Percentiles rank a stretch among this genome's conserved stretches.
These are phyloP conservation scores for Ascochyta lentis DNA, from an alignment of 2,329 filamentous ascomycete genomes.

Conservation along the genomic window DNA sequence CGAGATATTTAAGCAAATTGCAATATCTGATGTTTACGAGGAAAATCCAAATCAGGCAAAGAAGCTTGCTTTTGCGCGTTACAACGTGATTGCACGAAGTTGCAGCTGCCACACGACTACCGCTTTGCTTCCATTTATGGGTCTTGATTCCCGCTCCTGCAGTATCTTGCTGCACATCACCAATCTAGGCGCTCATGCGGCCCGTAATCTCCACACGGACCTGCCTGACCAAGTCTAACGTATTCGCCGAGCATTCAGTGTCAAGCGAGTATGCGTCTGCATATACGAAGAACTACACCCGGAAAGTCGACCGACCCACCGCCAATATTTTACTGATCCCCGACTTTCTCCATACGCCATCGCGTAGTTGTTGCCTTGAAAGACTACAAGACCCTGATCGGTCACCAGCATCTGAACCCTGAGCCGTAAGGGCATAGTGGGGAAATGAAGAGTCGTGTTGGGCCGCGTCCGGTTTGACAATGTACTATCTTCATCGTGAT, in stretches of 20 bases:
- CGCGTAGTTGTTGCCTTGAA: not conserved
- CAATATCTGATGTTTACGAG: constrained; percentile 2
- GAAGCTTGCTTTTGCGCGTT: not conserved
- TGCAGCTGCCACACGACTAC: not conserved
- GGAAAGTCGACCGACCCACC: constrained; percentile 7
- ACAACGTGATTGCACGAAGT: constrained; percentile 3
- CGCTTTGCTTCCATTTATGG: not conserved
- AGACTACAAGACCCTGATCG: not conserved
- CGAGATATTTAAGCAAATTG: not conserved
- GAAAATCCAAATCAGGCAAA: too few species aligned
- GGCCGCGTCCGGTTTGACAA: not conserved
- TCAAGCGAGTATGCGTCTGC: not conserved
- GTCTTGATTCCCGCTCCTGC: not conserved
- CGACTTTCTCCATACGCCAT: not conserved
- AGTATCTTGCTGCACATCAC: not conserved
- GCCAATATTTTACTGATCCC: constrained; percentile 1
- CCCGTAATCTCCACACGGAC: constrained; percentile 9
- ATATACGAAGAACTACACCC: constrained; percentile 5
- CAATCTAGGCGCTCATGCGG: not conserved
- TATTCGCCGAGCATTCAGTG: not conserved
- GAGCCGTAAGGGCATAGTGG: not conserved
- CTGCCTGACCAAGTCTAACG: constrained; percentile 5
- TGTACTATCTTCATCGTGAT: not conserved
- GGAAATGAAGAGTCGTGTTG: not conserved
- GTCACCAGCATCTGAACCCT: not conserved